Evolutionary conservation across 1,139 yeast species (phyloP).

Genomic region (Entelexis sorbosivorans): DNA sequence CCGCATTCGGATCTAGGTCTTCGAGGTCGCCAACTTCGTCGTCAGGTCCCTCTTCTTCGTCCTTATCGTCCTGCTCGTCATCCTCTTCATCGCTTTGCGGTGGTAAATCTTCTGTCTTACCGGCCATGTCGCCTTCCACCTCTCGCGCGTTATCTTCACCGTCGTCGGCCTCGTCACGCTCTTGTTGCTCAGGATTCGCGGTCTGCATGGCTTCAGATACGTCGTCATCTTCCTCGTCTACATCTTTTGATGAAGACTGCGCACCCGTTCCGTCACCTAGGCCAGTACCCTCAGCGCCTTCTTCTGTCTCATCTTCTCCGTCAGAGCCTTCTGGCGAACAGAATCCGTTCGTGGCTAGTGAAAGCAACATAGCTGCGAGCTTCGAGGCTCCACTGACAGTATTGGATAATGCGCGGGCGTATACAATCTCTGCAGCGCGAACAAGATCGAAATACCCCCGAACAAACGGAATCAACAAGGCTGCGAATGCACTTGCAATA

Average conservation of each 20-base stretch:
- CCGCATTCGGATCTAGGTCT: slow-evolving; percentile 85
- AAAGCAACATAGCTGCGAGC: slow-evolving; percentile 45
- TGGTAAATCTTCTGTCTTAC: slow-evolving; percentile 63
- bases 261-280: slow-evolving; percentile 95
- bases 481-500: slow-evolving; percentile 22
- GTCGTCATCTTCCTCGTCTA: slow-evolving; percentile 83
- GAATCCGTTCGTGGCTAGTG: slow-evolving; percentile 74
- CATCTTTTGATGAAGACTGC: slow-evolving; percentile 55
- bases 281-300: slow-evolving; percentile 67
- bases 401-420: slow-evolving; percentile 26
- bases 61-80: slow-evolving; percentile 45
- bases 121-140: slow-evolving; percentile 95
- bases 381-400: slow-evolving; percentile 53
- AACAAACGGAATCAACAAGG: slow-evolving; percentile 32
- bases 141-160: slow-evolving; percentile 65
- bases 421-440: slow-evolving; percentile 20
- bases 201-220: slow-evolving; percentile 79
- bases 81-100: slow-evolving; percentile 41
- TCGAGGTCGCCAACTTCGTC: slow-evolving; percentile 87
- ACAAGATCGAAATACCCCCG: slow-evolving; percentile 27
- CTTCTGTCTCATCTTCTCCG: slow-evolving; percentile 41
- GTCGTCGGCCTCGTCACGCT: slow-evolving; percentile 46
- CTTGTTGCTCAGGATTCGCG: slow-evolving; percentile 63
- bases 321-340: slow-evolving; percentile 80
- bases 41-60: slow-evolving; percentile 47